phyloP scores from a whole-genome alignment of 345 rosid genomes.

The Eucalyptus marginata region DNA sequence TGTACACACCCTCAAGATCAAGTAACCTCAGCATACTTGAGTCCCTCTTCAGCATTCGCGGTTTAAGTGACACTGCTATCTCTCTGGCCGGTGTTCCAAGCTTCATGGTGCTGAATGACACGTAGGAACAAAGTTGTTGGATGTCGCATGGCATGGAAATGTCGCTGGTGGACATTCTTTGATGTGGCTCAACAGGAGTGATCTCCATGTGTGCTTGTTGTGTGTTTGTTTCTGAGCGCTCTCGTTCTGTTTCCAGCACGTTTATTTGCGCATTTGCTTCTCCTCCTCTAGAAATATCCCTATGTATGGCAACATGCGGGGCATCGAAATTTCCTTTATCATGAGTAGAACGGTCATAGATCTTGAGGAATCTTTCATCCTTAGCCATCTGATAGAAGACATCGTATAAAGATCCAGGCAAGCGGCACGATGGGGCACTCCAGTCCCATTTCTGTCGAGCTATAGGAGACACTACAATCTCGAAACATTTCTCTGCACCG shows the following conservation, averaged over 20 bases:
- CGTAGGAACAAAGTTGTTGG: too few relatives aligned
- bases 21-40: too few relatives aligned
- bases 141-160: too few relatives aligned
- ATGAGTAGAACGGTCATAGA: not conserved
- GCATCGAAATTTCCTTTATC: accelerated
- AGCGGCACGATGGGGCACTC: conserved; percentile 1
- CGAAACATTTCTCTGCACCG: not conserved
- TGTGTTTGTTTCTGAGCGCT: accelerated
- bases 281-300: not conserved
- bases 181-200: not conserved
- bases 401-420: not conserved
- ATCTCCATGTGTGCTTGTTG: too few relatives aligned
- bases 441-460: not conserved
- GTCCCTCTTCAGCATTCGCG: too few relatives aligned
- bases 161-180: not conserved
- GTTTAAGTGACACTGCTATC: too few relatives aligned
- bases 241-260: accelerated
- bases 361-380: not conserved
- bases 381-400: not conserved
- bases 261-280: not conserved
- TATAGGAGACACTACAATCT: not conserved
- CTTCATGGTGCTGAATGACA: too few relatives aligned
- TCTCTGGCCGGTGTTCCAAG: too few relatives aligned
- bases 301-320: not conserved
- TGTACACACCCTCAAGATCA: too few relatives aligned